Base-by-base conservation (phyloP, 2,329 filamentous ascomycete species). In the Paracoccidioides brasiliensis region DNA sequence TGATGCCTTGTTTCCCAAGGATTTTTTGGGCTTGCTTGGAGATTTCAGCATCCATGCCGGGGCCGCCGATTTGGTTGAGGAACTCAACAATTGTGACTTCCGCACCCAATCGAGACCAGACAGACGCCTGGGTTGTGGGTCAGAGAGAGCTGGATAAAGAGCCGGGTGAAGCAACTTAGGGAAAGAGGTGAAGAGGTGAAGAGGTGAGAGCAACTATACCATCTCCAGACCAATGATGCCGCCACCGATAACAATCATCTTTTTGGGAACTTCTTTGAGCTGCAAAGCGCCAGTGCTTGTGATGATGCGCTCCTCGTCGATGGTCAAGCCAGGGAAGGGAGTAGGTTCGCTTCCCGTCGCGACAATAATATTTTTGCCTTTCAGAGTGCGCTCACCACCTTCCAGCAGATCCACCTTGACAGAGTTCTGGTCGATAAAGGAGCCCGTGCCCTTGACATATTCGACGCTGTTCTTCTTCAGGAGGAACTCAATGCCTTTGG, bases 381-480 rank as follows among this genome's bases (percentile, higher is more conserved):
- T 80, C 58, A 97, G 76, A 62, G 81, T 87, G 60, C 87, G 85
- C 80, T 97, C 90, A 69, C 91, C 90, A 66, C 93, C 93, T 22
- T 97, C 91, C 65, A 86, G 82, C 59, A 96, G 82, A 68, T 86
- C 85, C 65, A 98, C 88, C 74, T 89, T 90, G 74, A 98, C 76
- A 66, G 93, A 91, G 76, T 96, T 83, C 75, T 94, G 88, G 71
- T 88, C 88, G 66, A 85, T 80, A 70, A 97, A 95, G 49, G 88
- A 80, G 63, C 86, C 91, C 53, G 88, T 83, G 64, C 93, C 93
- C 79, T 96, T 96, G 77, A 97, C 80, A 75, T 97, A 98, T 71
- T 97, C 90, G 63, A 96, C 93, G 61, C 89, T 88, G 77, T 98
- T 98, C 82, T 98, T 97, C 84, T 97, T 97, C 76, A 98, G 86